Base-by-base conservation (phyloP, 352 stramenopile species). In the Pelagophyceae sp. region DNA sequence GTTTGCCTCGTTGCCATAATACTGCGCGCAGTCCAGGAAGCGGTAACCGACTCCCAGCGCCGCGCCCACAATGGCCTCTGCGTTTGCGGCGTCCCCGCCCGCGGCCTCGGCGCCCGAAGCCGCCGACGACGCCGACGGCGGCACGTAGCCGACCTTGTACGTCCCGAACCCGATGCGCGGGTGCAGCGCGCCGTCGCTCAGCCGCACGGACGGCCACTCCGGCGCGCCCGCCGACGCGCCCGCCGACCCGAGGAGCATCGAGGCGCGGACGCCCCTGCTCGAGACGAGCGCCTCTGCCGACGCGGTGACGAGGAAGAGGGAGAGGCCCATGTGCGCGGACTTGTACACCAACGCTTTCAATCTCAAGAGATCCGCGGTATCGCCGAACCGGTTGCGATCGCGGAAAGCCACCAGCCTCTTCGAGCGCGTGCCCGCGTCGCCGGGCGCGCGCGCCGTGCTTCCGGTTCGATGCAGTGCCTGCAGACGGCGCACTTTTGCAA, bases 91-190 rank as follows among this genome's bases (percentile, higher is more conserved):
- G 32, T 77, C 60, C 38, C 77, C 75, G 50, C 65, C 35, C 19
- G 65, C 31, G 6, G 77, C 51, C 38, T 69, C 75, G 38, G 58
- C 64, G 23, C 74, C 80, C 35, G 64, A 35, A 17, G 77, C 76
- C n/a, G 81, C 83, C 20, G 85, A 78, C 6, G 81, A 86, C 2
- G 86, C 85, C 0, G 83, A 88, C 0, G 85, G 75, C 6, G 88
- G 88, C 67, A 91, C 84, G 76, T 87, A 90, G 45, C 88, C 88
- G 3, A 92, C 85, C 76, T 92, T 91, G 85, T 92, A 92, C 0
- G 86, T 91, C 51, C 87, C 87, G 82, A 90, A 91, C 37, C 84
- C 84, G 72, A 90, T 87, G 23, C 64, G 65, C 23, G 86, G 87
- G 78, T 81, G 78, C 15, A 27, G n/a, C 32, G n/a, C 25, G 19